phyloP scores from a whole-genome alignment of 495 filamentous ascomycete genomes.

The Xylaria telfairii region DNA sequence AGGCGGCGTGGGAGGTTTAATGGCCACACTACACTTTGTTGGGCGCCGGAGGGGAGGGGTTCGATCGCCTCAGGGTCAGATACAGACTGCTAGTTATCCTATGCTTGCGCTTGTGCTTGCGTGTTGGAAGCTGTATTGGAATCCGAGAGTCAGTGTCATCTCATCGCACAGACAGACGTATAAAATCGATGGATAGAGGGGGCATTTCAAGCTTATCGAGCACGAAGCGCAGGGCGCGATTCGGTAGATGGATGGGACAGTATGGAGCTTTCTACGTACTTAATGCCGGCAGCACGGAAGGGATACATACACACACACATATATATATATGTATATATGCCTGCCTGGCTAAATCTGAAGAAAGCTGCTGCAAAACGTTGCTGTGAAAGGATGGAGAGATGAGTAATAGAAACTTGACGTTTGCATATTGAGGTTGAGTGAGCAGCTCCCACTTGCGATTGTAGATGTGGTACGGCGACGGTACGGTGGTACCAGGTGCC shows the following conservation, averaged over 20 bases:
- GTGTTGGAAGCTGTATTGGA: neutral
- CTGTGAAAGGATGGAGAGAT: neutral
- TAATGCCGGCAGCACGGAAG: neutral
- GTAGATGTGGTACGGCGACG: neutral
- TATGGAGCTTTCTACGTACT: neutral
- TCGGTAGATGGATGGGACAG: neutral
- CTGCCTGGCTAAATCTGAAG: neutral
- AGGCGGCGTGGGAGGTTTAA: neutral
- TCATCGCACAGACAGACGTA: neutral
- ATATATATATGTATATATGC: no score
- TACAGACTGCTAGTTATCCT: constrained; percentile 7
- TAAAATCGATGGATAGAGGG: neutral
- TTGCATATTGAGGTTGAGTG: neutral
- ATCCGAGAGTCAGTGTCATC: neutral
- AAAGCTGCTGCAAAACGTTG: constrained; percentile 1
- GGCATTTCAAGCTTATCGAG: constrained; percentile 5
- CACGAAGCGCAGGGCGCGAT: neutral
- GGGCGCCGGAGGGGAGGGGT: neutral
- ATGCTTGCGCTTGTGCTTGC: neutral
- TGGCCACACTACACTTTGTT: neutral
- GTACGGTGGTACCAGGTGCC: constrained; percentile 9
- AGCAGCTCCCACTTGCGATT: constrained; percentile 1
- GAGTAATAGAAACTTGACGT: neutral
- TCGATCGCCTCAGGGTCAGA: neutral
- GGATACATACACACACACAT: no score